These are phyloP conservation scores for Zasmidium cellare DNA, from an alignment of 2,329 filamentous ascomycete genomes.

Conservation along the genomic window DNA sequence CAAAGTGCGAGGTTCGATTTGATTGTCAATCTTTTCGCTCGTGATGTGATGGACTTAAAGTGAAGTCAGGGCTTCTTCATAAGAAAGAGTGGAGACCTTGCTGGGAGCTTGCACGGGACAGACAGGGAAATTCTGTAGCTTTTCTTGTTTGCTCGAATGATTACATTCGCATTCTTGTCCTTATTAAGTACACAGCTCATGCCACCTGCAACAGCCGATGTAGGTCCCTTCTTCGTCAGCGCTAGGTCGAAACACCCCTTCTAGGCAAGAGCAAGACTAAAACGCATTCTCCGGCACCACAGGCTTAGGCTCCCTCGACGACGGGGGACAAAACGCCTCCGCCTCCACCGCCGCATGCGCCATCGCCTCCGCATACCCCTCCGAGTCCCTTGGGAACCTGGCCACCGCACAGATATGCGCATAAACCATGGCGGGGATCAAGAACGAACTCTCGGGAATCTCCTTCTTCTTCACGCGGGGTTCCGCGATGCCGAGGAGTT, in stretches of 20 bases:
- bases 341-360: constrained; percentile 6
- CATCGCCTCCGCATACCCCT: constrained; percentile 11
- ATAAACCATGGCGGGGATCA: constrained; percentile 18
- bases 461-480: constrained; percentile 2
- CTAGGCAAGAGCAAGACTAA: background rate
- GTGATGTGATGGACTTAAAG: too few species aligned
- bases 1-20: too few species aligned
- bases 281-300: background rate
- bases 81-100: too few species aligned
- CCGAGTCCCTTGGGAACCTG: background rate
- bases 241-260: too few species aligned
- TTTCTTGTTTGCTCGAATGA: too few species aligned
- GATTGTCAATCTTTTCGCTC: too few species aligned
- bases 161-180: too few species aligned
- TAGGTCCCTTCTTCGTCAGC: background rate
- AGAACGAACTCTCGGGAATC: constrained; percentile 6
- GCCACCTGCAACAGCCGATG: too few species aligned
- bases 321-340: background rate
- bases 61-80: too few species aligned
- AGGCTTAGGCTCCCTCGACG: background rate
- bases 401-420: constrained; percentile 11
- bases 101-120: too few species aligned
- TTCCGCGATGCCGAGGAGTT: constrained; percentile 3
- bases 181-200: too few species aligned
- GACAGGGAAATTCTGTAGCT: too few species aligned